phyloP scores from a whole-genome alignment of 768 basidiomycete species.

The Russula brevipes region DNA sequence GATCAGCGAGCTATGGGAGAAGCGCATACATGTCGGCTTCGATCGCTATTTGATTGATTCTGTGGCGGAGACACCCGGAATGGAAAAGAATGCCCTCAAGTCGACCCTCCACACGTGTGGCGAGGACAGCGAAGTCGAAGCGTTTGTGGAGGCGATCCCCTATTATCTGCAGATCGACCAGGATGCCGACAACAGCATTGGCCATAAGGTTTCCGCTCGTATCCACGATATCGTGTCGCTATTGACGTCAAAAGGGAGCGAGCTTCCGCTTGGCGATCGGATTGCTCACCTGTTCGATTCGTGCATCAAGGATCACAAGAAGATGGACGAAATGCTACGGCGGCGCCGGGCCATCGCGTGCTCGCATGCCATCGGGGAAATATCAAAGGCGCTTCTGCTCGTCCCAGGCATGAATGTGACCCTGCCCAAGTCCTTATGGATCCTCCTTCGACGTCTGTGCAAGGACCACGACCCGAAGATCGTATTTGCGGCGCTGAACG shows the following conservation, averaged over 20 bases:
- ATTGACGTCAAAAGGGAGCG: neutral
- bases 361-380: slow-evolving; percentile 4
- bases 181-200: too few species aligned
- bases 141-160: neutral
- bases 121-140: neutral
- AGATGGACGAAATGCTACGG: slow-evolving; percentile 3
- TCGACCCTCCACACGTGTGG: neutral
- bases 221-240: neutral
- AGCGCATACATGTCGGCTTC: neutral
- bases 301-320: neutral
- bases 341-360: slow-evolving; percentile 14
- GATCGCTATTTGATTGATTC: neutral
- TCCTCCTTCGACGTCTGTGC: neutral
- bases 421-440: neutral
- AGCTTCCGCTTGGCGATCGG: neutral
- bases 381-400: slow-evolving; percentile 2
- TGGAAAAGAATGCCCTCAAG: neutral
- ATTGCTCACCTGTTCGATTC: neutral
- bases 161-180: neutral
- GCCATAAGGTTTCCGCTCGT: neutral
- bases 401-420: neutral
- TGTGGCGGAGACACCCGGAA: neutral
- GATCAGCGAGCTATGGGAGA: neutral
- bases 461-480: neutral
- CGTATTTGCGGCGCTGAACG: slow-evolving; percentile 1